phyloP scores from a whole-genome alignment of 2,329 filamentous ascomycete genomes.

The Sclerotinia glacialis region DNA sequence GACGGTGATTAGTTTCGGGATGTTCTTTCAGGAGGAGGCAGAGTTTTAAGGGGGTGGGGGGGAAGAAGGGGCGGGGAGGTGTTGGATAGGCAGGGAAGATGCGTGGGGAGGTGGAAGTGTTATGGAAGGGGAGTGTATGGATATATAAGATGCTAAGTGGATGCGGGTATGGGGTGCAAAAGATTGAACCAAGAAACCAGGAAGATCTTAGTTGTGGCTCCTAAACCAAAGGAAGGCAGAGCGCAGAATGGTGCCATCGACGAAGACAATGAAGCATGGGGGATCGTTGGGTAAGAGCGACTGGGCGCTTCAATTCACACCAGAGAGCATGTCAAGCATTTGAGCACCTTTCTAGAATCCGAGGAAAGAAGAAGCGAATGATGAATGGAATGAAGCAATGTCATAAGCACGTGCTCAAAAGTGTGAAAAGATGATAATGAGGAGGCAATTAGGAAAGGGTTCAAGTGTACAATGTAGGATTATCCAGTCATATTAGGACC shows the following conservation, averaged over 20 bases:
- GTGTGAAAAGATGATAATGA: slow-evolving; percentile 2
- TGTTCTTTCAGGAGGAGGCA: slow-evolving; percentile 95
- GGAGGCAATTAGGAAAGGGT: background rate
- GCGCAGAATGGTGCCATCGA: background rate
- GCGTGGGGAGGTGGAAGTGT: background rate
- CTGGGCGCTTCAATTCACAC: background rate
- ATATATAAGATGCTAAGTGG: background rate
- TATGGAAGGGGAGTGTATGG: background rate
- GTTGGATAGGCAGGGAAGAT: no score
- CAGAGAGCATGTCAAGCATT: background rate
- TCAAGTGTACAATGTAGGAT: background rate
- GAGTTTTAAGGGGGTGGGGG: slow-evolving; percentile 7
- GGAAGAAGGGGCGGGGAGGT: background rate
- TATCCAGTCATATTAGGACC: background rate
- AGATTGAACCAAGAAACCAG: background rate
- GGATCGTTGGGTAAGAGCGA: no score
- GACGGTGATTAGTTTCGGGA: slow-evolving; percentile 94
- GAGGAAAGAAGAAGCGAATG: slow-evolving; percentile 1
- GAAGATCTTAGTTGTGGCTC: background rate
- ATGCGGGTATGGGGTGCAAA: background rate
- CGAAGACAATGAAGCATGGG: background rate
- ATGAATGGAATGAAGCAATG: slow-evolving; percentile 10
- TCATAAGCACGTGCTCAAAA: background rate
- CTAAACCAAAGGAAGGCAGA: background rate
- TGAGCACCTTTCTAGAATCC: background rate